Conservation (phyloP, 2,329 filamentous ascomycete species). For the Aschersonia sp. region DNA sequence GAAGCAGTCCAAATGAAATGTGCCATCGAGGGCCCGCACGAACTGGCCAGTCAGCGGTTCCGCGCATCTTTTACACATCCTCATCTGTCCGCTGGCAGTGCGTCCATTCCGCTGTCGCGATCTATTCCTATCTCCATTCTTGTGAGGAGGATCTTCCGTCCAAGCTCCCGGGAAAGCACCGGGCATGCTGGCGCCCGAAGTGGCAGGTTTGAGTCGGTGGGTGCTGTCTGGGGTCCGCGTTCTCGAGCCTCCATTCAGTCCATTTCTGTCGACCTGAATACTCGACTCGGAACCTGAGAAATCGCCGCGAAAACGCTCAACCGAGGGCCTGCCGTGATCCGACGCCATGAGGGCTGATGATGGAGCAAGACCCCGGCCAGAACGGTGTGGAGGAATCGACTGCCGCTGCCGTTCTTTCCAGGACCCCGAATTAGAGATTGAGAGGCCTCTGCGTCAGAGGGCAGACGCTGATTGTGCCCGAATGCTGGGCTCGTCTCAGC, state of each 20-base stretch:
- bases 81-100: slow-evolving; percentile 43
- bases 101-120: slow-evolving; percentile 39
- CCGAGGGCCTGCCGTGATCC: slow-evolving; percentile 28
- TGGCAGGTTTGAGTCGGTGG: slow-evolving; percentile 18
- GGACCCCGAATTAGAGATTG: slow-evolving; percentile 8
- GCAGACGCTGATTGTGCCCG: slow-evolving; percentile 1
- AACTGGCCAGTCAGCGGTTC: slow-evolving; percentile 88
- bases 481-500: slow-evolving; percentile 11
- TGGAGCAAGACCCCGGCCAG: slow-evolving; percentile 1
- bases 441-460: no score
- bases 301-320: slow-evolving; percentile 20
- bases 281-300: slow-evolving; percentile 14
- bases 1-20: slow-evolving; percentile 96
- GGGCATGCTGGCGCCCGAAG: slow-evolving; percentile 18
- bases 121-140: slow-evolving; percentile 42
- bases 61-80: slow-evolving; percentile 75
- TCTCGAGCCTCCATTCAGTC: slow-evolving; percentile 19
- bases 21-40: slow-evolving; percentile 82
- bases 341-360: slow-evolving; percentile 24
- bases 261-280: slow-evolving; percentile 17
- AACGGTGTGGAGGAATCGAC: not conserved
- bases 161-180: slow-evolving; percentile 14
- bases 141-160: slow-evolving; percentile 29
- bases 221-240: slow-evolving; percentile 21
- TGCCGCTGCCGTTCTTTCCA: slow-evolving; percentile 4